These are phyloP conservation scores for Knoxia roxburghii DNA, from an alignment of 257 asterid species.

Conservation along the genomic window DNA sequence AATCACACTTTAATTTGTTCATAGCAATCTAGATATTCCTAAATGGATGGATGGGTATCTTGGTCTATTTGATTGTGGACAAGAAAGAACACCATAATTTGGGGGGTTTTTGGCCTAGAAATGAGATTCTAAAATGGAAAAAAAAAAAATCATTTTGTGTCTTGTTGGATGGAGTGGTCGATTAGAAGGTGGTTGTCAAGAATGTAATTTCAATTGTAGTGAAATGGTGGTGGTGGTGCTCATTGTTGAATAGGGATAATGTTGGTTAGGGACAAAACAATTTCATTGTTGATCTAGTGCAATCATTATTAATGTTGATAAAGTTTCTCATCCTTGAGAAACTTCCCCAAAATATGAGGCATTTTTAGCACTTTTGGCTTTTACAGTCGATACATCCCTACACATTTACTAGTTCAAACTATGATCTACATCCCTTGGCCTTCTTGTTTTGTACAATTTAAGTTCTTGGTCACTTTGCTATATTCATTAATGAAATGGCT, in stretches of 20 bases:
- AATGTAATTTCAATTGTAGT: no score
- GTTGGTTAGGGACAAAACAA: not conserved
- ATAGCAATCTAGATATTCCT: conserved; percentile 22
- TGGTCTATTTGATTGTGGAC: conserved; percentile 15
- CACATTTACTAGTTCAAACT: not conserved
- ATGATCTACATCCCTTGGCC: not conserved
- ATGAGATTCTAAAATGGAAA: not conserved
- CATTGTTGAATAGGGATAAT: not conserved
- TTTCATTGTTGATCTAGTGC: not conserved
- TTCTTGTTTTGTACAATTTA: not conserved
- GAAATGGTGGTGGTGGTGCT: not conserved
- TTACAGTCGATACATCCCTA: no score
- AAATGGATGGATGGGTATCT: conserved; percentile 27
- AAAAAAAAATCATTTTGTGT: not conserved
- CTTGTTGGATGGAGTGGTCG: no score
- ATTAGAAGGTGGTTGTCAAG: not conserved
- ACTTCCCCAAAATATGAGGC: not conserved
- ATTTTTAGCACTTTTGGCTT: not conserved
- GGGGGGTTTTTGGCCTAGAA: not conserved
- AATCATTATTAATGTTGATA: no score
- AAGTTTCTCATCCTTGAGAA: not conserved
- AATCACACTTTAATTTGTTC: conserved; percentile 16
- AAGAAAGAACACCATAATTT: not conserved
- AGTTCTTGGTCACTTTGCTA: not conserved
- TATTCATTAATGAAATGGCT: no score